phyloP scores from a whole-genome alignment of 768 basidiomycete species.

The Auriculariales sp. region DNA sequence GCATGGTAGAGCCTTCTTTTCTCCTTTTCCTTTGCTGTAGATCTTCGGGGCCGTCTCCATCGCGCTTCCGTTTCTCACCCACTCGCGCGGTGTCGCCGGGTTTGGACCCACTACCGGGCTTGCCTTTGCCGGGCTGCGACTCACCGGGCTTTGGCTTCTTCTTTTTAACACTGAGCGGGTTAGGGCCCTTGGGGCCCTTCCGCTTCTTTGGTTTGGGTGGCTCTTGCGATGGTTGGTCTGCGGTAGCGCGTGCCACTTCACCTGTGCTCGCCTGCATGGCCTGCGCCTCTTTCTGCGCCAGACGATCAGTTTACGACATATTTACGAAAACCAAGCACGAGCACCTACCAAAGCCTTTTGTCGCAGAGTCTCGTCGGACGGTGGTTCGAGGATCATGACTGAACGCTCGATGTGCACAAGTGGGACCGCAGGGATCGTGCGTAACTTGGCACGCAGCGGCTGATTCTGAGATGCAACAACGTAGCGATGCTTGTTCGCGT shows the following conservation, averaged over 20 bases:
- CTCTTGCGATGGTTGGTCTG: constrained; percentile 14
- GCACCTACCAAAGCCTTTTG: constrained; percentile 45
- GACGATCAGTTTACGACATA: constrained; percentile 1
- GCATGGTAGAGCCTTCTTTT: not conserved
- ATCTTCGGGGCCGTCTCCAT: constrained; percentile 10
- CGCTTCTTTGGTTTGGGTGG: constrained; percentile 34
- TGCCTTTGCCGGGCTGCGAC: constrained; percentile 5
- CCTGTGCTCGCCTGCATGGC: constrained; percentile 35
- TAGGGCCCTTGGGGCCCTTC: constrained; percentile 74
- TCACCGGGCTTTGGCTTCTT: constrained; percentile 30
- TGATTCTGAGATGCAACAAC: constrained; percentile 75
- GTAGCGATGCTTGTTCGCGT: constrained; percentile 84
- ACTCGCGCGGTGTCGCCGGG: constrained; percentile 7
- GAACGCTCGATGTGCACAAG: constrained; percentile 84
- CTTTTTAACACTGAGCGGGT: constrained; percentile 88
- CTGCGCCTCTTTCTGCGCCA: constrained; percentile 45
- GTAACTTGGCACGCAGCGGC: constrained; percentile 51
- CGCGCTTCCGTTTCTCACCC: constrained; percentile 16
- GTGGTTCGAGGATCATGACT: constrained; percentile 87
- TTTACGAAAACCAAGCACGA: not conserved
- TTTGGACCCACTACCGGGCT: too few species aligned
- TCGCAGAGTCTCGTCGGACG: constrained; percentile 59
- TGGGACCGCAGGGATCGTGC: constrained; percentile 70
- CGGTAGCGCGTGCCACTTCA: constrained; percentile 30
- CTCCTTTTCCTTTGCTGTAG: not conserved